phyloP scores from a whole-genome alignment of 2,329 filamentous ascomycete species.

The Cordyceps cicadae region DNA sequence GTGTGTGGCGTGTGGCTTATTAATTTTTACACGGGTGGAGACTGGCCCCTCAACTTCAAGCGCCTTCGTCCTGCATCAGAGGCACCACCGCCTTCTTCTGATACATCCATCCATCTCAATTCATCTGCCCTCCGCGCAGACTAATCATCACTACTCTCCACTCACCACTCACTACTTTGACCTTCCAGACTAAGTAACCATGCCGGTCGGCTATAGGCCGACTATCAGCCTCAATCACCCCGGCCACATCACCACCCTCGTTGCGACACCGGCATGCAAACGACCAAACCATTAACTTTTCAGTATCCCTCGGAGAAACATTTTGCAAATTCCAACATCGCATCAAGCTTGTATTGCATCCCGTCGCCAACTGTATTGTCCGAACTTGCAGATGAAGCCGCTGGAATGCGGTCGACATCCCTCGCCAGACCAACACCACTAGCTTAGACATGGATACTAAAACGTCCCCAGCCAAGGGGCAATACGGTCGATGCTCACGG shows the following conservation, averaged over 20 bases:
- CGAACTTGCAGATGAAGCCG: not conserved
- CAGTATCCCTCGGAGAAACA: not conserved
- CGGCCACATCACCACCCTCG: not conserved
- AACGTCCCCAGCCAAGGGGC: not conserved
- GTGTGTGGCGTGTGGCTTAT: no score
- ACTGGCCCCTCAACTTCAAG: no score
- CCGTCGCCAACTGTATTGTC: not conserved
- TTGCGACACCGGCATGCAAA: not conserved
- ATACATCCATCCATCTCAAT: not conserved
- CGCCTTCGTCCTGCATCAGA: not conserved
- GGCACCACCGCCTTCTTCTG: not conserved
- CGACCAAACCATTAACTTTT: not conserved
- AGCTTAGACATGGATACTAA: not conserved
- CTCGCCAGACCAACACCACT: conserved; percentile 1
- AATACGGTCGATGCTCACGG: not conserved
- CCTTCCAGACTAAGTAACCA: not conserved
- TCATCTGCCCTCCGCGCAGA: not conserved
- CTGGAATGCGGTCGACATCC: not conserved
- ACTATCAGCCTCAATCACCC: not conserved
- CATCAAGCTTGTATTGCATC: not conserved
- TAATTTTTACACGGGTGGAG: no score
- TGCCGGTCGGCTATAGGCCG: not conserved
- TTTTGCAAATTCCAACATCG: not conserved
- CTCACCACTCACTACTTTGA: not conserved
- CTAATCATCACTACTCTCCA: not conserved